These are phyloP conservation scores for Dimocarpus longan DNA, from an alignment of 345 rosid species.

Conservation along the genomic window DNA sequence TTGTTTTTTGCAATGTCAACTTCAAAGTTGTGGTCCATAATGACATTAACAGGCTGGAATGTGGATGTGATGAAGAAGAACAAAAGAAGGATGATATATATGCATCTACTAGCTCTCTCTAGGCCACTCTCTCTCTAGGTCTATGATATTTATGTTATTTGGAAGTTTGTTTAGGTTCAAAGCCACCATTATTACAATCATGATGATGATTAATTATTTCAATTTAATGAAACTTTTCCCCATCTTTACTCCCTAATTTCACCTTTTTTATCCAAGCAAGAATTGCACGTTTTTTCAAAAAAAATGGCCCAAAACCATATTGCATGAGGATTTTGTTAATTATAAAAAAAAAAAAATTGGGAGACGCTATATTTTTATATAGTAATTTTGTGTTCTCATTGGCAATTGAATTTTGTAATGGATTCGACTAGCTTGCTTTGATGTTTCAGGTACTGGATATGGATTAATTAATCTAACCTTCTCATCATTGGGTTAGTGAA, in stretches of 20 bases:
- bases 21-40: neutral
- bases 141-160: conserved; percentile 18
- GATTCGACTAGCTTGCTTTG: neutral
- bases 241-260: neutral
- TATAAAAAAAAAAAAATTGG: neutral
- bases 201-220: conserved; percentile 28
- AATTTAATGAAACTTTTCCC: conserved; percentile 7
- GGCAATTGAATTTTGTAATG: too few species aligned
- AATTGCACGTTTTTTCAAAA: neutral
- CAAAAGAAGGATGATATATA: too few species aligned
- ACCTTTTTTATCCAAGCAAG: neutral
- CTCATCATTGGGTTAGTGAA: too few species aligned
- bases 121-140: conserved; percentile 11
- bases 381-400: too few species aligned
- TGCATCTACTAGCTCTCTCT: neutral
- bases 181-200: conserved; percentile 29
- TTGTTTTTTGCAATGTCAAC: neutral
- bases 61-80: neutral
- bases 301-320: too few species aligned
- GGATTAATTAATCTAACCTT: neutral
- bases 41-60: conserved; percentile 9
- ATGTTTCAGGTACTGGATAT: neutral
- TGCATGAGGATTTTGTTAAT: too few species aligned
- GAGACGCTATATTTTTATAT: neutral
- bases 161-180: conserved; percentile 45